Evolutionary conservation across 106 monocot genomes (phyloP).

Genomic region (Triglochin maritima): DNA sequence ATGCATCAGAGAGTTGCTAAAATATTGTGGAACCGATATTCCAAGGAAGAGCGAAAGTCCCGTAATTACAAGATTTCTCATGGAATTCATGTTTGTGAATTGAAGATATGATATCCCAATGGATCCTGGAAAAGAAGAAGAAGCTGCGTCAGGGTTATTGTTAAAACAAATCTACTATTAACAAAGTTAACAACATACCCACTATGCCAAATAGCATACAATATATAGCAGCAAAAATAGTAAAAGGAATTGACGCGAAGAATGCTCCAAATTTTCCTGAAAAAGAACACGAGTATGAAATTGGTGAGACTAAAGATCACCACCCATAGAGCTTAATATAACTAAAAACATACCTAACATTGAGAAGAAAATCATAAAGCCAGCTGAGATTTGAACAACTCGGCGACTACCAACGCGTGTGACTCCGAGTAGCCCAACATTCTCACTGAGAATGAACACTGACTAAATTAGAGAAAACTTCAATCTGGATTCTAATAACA

Average conservation of each 20-base stretch:
- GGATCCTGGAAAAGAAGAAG: slow-evolving; percentile 41
- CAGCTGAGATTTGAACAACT: slow-evolving; percentile 60
- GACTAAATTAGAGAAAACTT: no score
- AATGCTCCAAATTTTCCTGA: slow-evolving; percentile 70
- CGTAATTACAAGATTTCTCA: slow-evolving; percentile 62
- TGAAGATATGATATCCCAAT: slow-evolving; percentile 78
- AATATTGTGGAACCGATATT: slow-evolving; percentile 77
- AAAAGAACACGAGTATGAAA: not conserved
- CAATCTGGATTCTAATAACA: no score
- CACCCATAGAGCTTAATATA: no score
- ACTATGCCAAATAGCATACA: slow-evolving; percentile 65
- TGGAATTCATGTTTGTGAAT: slow-evolving; percentile 87
- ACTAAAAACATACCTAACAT: slow-evolving; percentile 19
- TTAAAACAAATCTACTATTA: not conserved
- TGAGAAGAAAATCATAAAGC: slow-evolving; percentile 73
- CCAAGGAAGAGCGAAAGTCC: slow-evolving; percentile 86
- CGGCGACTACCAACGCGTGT: slow-evolving; percentile 70
- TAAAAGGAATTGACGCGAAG: slow-evolving; percentile 64
- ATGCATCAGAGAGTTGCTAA: slow-evolving; percentile 27
- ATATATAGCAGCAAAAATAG: slow-evolving; percentile 64
- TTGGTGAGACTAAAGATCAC: no score
- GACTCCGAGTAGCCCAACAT: slow-evolving; percentile 58
- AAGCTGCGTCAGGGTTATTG: slow-evolving; percentile 1
- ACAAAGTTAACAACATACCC: slow-evolving; percentile 20
- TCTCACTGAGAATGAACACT: slow-evolving; percentile 31